These are phyloP conservation scores for Phytophthora fragariaefolia DNA, from an alignment of 352 stramenopile genomes.

Conservation along the genomic window DNA sequence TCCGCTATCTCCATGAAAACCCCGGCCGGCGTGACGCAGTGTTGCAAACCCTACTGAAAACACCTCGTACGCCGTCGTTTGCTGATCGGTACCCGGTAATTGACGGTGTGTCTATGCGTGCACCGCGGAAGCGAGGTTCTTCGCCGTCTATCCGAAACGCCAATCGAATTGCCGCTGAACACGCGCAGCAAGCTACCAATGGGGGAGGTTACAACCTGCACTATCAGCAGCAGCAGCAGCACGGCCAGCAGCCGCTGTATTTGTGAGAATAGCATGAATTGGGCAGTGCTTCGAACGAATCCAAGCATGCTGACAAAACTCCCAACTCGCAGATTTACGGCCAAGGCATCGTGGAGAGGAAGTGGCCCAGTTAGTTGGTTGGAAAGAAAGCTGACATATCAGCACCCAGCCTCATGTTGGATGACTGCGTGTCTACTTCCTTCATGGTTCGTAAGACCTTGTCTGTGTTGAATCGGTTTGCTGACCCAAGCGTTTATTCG, in stretches of 20 bases:
- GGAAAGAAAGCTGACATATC: neutral
- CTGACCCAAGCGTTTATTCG: slow-evolving; percentile 33
- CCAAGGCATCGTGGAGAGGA: neutral
- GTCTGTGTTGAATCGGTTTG: slow-evolving; percentile 17
- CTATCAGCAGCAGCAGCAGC: slow-evolving; percentile 28
- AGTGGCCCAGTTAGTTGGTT: slow-evolving; percentile 1
- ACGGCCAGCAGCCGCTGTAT: slow-evolving; percentile 36
- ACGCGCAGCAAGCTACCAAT: slow-evolving; percentile 30
- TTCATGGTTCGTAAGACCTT: slow-evolving; percentile 14
- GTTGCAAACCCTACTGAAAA: slow-evolving; percentile 83
- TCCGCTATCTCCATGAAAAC: slow-evolving; percentile 81
- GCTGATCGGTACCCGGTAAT: slow-evolving; percentile 83
- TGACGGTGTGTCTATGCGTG: slow-evolving; percentile 83
- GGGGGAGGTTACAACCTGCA: slow-evolving; percentile 20
- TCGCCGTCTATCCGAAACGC: slow-evolving; percentile 47
- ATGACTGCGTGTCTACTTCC: slow-evolving; percentile 6
- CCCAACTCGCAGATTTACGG: slow-evolving; percentile 9
- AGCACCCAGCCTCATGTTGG: slow-evolving; percentile 18
- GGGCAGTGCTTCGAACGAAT: slow-evolving; percentile 13
- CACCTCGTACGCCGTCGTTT: slow-evolving; percentile 85
- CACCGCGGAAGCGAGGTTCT: slow-evolving; percentile 62
- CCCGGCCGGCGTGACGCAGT: slow-evolving; percentile 79
- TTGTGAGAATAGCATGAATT: slow-evolving; percentile 36
- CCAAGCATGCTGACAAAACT: slow-evolving; percentile 15
- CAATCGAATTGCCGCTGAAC: slow-evolving; percentile 35